A percentile compares a stretch with the other conserved stretches of the same genome.
Conservation (phyloP, 345 rosid genomes). For the Dipteronia dyeriana region DNA sequence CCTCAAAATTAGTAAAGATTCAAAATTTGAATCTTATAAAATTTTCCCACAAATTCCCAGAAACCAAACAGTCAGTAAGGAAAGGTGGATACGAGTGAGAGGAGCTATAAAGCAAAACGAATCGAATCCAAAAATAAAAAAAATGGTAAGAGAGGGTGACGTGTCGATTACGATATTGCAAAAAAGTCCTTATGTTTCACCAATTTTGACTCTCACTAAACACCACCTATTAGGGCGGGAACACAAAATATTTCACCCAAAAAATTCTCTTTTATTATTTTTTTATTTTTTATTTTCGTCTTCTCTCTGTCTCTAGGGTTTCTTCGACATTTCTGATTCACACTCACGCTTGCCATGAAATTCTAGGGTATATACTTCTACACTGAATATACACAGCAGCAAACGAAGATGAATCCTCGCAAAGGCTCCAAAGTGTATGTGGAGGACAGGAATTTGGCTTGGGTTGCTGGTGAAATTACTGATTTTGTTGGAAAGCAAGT, state of each 20-base stretch:
- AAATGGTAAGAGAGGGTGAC: conserved; percentile 23
- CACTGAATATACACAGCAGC: conserved; percentile 20
- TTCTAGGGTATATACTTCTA: conserved; percentile 25
- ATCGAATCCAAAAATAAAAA: background rate
- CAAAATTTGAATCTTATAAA: conserved; percentile 8
- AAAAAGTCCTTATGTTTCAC: conserved; percentile 24
- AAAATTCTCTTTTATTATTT: background rate
- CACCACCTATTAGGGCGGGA: conserved; percentile 59
- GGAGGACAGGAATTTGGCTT: conserved; percentile 78
- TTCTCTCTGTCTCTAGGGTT: conserved; percentile 19
- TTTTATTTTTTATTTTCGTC: background rate
- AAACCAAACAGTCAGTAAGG: background rate
- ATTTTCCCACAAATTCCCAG: conserved; percentile 11
- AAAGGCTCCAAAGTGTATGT: conserved; percentile 83
- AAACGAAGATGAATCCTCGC: conserved; percentile 54
- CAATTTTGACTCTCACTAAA: conserved; percentile 23
- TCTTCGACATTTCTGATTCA: conserved; percentile 21
- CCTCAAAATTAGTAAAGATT: background rate
- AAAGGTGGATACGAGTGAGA: background rate
- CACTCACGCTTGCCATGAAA: background rate
- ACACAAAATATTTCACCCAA: conserved; percentile 26
- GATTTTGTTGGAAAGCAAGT: conserved; percentile 56
- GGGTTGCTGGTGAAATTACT: conserved; percentile 73
- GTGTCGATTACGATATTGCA: conserved; percentile 28
- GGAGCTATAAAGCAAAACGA: no score